Evolutionary conservation across 495 filamentous ascomycete genomes (phyloP).

Genomic region (Neurospora sp.): DNA sequence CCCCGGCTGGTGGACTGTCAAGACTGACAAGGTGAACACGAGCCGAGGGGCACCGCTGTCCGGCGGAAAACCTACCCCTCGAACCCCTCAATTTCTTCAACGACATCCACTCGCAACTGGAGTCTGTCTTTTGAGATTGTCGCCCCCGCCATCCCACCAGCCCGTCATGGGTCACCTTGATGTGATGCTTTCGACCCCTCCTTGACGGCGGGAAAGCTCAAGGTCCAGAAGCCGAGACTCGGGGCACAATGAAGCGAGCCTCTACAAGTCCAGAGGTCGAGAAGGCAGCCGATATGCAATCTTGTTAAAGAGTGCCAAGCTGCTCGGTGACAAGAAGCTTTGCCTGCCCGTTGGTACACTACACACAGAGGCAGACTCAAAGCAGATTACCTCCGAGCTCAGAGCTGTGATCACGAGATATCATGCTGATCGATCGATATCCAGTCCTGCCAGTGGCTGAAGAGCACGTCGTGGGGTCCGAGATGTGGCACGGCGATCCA

Average conservation of each 20-base stretch:
- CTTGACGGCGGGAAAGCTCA: background rate
- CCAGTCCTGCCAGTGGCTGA: constrained; percentile 6
- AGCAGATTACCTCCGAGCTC: background rate
- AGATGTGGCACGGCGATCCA: constrained; percentile 7
- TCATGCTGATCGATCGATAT: background rate
- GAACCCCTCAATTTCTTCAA: background rate
- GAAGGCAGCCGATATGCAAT: background rate
- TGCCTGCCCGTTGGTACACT: background rate
- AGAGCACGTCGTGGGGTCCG: constrained; percentile 7
- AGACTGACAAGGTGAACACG: background rate
- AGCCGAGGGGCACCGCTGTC: background rate
- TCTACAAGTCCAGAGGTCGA: background rate
- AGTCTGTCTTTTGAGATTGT: background rate
- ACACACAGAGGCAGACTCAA: background rate
- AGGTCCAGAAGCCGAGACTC: background rate
- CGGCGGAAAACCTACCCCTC: background rate
- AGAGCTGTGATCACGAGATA: constrained; percentile 3
- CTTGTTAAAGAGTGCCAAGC: background rate
- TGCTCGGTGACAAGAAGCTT: background rate
- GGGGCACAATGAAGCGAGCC: background rate
- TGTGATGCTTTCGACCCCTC: background rate
- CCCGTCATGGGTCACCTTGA: background rate
- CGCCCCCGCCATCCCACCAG: background rate
- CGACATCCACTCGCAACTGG: background rate
- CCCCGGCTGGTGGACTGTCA: background rate